These are phyloP conservation scores for Tricholoma sp. DNA, from an alignment of 768 basidiomycete species.

Conservation along the genomic window DNA sequence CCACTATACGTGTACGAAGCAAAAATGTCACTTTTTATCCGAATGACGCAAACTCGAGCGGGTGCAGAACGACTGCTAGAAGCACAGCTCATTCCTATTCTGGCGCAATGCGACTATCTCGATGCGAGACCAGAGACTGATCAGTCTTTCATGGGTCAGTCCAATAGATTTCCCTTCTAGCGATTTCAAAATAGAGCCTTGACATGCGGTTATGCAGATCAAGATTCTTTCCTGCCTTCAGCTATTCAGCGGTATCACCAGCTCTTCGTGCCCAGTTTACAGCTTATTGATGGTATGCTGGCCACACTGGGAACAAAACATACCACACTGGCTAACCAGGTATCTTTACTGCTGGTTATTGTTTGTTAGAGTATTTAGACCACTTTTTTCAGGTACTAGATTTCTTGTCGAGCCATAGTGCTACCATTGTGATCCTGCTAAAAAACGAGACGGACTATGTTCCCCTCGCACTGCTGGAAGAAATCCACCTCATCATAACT, in stretches of 20 bases:
- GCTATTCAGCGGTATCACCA: constrained; percentile 90
- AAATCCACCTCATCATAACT: constrained; percentile 73
- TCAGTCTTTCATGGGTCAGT: constrained; percentile 73
- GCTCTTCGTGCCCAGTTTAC: constrained; percentile 79
- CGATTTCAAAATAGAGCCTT: background rate
- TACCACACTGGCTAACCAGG: constrained; percentile 64
- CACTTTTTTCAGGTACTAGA: constrained; percentile 53
- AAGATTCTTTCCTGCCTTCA: constrained; percentile 82
- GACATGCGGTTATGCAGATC: constrained; percentile 42
- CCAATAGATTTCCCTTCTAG: background rate
- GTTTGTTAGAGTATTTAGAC: background rate
- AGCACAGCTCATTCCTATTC: constrained; percentile 62
- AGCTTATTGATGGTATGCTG: constrained; percentile 72
- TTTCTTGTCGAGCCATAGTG: constrained; percentile 77
- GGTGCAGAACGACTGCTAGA: constrained; percentile 87
- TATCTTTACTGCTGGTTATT: constrained; percentile 16
- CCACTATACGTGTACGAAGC: constrained; percentile 92
- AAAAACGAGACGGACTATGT: constrained; percentile 65
- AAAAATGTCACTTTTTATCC: constrained; percentile 85
- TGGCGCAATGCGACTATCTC: constrained; percentile 84
- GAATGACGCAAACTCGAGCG: constrained; percentile 74
- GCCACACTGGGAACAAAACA: constrained; percentile 73
- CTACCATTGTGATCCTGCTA: constrained; percentile 78
- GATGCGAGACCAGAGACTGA: constrained; percentile 82
- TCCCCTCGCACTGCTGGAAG: constrained; percentile 64